These are phyloP conservation scores for Pachyrhizus erosus DNA, from an alignment of 306 rosid species.

Conservation along the genomic window DNA sequence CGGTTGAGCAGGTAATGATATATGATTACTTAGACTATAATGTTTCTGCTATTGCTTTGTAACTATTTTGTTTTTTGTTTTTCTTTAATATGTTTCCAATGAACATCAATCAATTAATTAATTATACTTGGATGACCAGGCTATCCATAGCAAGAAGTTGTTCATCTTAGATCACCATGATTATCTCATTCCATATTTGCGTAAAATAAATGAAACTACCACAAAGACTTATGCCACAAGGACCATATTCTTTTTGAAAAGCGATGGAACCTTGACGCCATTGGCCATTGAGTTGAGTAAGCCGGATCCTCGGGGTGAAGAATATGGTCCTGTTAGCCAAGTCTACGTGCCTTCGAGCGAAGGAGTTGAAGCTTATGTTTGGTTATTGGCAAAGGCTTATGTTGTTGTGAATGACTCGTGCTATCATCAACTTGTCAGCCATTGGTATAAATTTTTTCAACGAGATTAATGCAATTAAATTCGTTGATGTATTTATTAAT, in stretches of 20 bases:
- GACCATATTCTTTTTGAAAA: conserved; percentile 65
- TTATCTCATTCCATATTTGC: conserved; percentile 64
- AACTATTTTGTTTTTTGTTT: not conserved
- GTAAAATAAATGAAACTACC: conserved; percentile 53
- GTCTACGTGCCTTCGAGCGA: conserved; percentile 59
- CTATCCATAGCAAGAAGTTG: conserved; percentile 56
- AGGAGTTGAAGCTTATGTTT: conserved; percentile 61
- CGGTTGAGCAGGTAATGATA: conserved; percentile 55
- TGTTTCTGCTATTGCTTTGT: not conserved
- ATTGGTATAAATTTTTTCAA: conserved; percentile 55
- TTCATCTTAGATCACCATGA: conserved; percentile 79
- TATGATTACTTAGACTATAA: not conserved
- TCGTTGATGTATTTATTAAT: not conserved
- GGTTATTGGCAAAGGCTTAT: conserved; percentile 79
- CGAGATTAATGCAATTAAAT: not conserved
- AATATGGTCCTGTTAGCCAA: conserved; percentile 54
- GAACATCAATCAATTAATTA: not conserved
- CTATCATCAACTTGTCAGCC: conserved; percentile 72
- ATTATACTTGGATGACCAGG: conserved; percentile 48
- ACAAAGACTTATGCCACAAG: conserved; percentile 71
- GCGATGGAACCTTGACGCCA: conserved; percentile 78
- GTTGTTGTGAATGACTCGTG: conserved; percentile 66
- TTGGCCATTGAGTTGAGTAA: conserved; percentile 68
- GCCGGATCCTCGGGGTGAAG: conserved; percentile 71
- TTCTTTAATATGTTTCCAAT: not conserved